Conservation (phyloP, 495 filamentous ascomycete genomes). For the Aspergillus sclerotioniger region DNA sequence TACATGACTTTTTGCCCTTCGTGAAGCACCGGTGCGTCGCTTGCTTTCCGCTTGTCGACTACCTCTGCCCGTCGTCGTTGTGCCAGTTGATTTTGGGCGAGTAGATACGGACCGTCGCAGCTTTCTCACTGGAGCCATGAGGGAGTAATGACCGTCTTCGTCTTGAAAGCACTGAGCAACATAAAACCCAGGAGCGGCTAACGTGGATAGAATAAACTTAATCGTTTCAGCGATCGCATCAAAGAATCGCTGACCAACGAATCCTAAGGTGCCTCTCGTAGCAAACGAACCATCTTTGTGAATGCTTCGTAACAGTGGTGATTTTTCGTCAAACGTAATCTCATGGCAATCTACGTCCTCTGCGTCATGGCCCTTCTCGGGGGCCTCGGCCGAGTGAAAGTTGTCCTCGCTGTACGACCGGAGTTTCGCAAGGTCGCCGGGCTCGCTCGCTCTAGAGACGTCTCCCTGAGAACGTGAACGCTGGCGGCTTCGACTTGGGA, state of each 20-base stretch:
- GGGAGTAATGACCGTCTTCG: slow-evolving; percentile 74
- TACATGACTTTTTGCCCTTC: slow-evolving; percentile 33
- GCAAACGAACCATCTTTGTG: slow-evolving; percentile 54
- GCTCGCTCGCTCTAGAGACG: slow-evolving; percentile 43
- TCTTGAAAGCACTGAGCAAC: slow-evolving; percentile 78
- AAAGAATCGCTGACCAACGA: slow-evolving; percentile 46
- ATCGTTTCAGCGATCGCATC: slow-evolving; percentile 63
- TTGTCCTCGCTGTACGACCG: slow-evolving; percentile 49
- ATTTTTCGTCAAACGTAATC: slow-evolving; percentile 61
- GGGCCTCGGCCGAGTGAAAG: slow-evolving; percentile 31
- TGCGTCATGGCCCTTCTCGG: slow-evolving; percentile 33
- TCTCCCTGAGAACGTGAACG: slow-evolving; percentile 66
- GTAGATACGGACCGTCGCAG: slow-evolving; percentile 47
- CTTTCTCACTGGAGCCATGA: slow-evolving; percentile 58
- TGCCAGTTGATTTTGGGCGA: slow-evolving; percentile 22
- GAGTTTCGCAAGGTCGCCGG: slow-evolving; percentile 43
- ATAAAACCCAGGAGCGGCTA: slow-evolving; percentile 77
- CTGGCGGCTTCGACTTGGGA: slow-evolving; percentile 49
- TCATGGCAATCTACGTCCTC: slow-evolving; percentile 36
- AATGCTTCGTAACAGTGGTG: slow-evolving; percentile 53
- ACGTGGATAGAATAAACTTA: slow-evolving; percentile 71
- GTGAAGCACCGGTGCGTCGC: slow-evolving; percentile 36
- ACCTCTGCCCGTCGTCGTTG: slow-evolving; percentile 29
- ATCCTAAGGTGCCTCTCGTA: slow-evolving; percentile 48
- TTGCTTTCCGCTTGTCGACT: slow-evolving; percentile 26